phyloP scores from a whole-genome alignment of 2,329 filamentous ascomycete genomes.

The Colletotrichum ledebouriae region DNA sequence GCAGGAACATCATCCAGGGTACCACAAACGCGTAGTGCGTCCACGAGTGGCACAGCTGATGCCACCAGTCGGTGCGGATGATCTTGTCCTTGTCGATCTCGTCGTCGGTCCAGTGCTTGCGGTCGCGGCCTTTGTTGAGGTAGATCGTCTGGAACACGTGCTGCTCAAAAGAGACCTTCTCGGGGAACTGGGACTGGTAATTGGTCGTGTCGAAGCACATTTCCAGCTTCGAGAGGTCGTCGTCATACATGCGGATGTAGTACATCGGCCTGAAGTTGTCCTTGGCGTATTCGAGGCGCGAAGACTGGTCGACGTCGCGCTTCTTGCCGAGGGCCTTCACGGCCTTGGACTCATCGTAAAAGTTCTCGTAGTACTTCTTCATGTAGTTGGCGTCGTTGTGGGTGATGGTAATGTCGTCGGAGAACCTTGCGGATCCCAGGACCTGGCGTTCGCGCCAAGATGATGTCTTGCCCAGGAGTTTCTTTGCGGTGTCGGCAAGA shows the following conservation, averaged over 20 bases:
- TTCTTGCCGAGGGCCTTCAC: slow-evolving; percentile 53
- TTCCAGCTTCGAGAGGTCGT: slow-evolving; percentile 68
- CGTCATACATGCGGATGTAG: slow-evolving; percentile 68
- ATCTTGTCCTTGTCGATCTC: slow-evolving; percentile 68
- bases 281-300: slow-evolving; percentile 56
- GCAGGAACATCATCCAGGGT: slow-evolving; percentile 76
- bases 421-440: slow-evolving; percentile 75
- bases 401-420: slow-evolving; percentile 76
- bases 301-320: slow-evolving; percentile 54
- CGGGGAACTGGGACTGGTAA: slow-evolving; percentile 77
- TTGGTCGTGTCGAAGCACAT: slow-evolving; percentile 80
- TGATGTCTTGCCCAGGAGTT: slow-evolving; percentile 67
- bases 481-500: slow-evolving; percentile 71
- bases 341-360: slow-evolving; percentile 61
- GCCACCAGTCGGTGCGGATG: slow-evolving; percentile 72
- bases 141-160: slow-evolving; percentile 63
- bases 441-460: slow-evolving; percentile 72
- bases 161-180: slow-evolving; percentile 53
- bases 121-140: slow-evolving; percentile 68
- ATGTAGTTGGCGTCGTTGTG: slow-evolving; percentile 75
- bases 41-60: slow-evolving; percentile 71
- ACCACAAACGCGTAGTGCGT: slow-evolving; percentile 72
- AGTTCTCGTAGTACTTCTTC: slow-evolving; percentile 74
- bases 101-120: slow-evolving; percentile 65
- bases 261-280: slow-evolving; percentile 72